phyloP scores from a whole-genome alignment of 257 asterid species.

The Fraxinus americana region DNA sequence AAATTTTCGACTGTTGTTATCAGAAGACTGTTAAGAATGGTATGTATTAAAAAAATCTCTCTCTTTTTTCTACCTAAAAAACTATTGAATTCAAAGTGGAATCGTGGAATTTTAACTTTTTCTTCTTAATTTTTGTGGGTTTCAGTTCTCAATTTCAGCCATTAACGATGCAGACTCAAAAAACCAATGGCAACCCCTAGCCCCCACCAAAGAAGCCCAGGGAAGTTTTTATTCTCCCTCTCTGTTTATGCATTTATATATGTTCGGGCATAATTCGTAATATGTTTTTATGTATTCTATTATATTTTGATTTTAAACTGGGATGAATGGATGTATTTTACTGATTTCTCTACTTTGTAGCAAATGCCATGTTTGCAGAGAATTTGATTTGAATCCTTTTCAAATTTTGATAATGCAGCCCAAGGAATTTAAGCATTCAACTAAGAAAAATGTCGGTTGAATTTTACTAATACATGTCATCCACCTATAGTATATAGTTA shows the following conservation, averaged over 20 bases:
- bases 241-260: constrained; percentile 4
- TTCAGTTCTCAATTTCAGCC: no score
- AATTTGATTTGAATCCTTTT: background rate
- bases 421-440: no score
- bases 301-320: background rate
- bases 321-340: constrained; percentile 9
- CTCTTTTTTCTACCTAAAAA: background rate
- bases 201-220: no score
- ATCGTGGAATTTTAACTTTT: background rate
- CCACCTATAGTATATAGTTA: no score
- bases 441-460: no score
- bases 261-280: constrained; percentile 14
- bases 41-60: background rate
- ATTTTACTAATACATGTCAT: no score
- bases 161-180: no score
- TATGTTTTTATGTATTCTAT: constrained; percentile 13
- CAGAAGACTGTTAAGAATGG: background rate
- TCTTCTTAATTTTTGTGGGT: no score
- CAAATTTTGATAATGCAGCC: background rate
- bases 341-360: background rate
- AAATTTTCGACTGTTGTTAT: background rate
- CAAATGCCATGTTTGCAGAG: constrained; percentile 3
- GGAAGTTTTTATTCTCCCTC: constrained; percentile 35
- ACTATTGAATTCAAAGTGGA: background rate
- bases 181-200: no score